Evolutionary conservation across 805 yeast genomes (phyloP).

Genomic region (Komagataella populi): DNA sequence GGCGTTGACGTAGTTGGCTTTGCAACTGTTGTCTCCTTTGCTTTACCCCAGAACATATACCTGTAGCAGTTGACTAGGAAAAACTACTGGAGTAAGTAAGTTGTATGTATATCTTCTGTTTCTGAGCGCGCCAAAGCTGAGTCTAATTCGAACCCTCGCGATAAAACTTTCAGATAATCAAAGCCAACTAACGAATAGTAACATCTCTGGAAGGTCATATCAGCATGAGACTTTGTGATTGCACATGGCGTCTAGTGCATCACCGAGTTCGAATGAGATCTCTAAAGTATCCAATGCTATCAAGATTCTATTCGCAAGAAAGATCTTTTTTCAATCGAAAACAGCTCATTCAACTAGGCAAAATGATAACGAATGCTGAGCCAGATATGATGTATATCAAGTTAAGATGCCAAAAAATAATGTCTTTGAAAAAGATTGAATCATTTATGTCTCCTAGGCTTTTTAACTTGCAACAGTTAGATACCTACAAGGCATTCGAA

Average conservation of each 20-base stretch:
- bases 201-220: not conserved
- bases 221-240: not conserved
- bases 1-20: conserved; percentile 2
- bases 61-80: conserved; percentile 8
- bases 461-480: not conserved
- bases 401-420: not conserved
- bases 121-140: conserved; percentile 6
- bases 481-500: not conserved
- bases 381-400: not conserved
- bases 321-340: not conserved
- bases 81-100: not conserved
- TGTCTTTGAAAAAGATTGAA: not conserved
- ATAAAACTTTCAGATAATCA: not conserved
- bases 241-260: not conserved
- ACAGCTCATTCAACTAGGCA: not conserved
- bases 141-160: not conserved
- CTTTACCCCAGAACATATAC: conserved; percentile 16
- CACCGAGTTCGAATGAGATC: not conserved
- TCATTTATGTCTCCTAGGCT: not conserved
- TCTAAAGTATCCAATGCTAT: not conserved
- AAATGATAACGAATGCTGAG: not conserved
- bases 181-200: not conserved
- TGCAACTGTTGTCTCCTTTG: conserved; percentile 2
- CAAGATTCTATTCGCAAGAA: not conserved
- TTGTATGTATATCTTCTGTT: not conserved